These are phyloP conservation scores for Pseudevernia furfuracea DNA, from an alignment of 495 filamentous ascomycete genomes.

Conservation along the genomic window DNA sequence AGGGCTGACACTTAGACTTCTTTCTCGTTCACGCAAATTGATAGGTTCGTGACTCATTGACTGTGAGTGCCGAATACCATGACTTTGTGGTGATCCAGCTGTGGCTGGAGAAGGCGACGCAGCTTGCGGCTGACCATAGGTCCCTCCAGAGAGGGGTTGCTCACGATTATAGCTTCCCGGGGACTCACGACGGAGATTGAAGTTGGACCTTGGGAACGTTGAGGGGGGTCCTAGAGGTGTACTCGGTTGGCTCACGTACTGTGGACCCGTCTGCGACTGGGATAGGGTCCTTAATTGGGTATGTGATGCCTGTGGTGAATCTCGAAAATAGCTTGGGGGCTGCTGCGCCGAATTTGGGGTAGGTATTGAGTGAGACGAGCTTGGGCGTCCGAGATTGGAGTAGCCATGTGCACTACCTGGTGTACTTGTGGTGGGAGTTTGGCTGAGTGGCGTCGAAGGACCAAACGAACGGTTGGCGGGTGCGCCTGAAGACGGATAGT, in stretches of 20 bases:
- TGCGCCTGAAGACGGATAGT: conserved; percentile 30
- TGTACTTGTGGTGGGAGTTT: conserved; percentile 22
- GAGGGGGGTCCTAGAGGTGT: conserved; percentile 44
- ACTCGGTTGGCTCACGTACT: conserved; percentile 39
- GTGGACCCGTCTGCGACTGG: conserved; percentile 34
- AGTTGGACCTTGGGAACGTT: conserved; percentile 25
- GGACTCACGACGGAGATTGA: conserved; percentile 19
- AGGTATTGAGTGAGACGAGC: conserved; percentile 43
- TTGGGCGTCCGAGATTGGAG: conserved; percentile 38
- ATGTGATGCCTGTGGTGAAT: conserved; percentile 37
- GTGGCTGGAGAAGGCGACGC: conserved; percentile 11
- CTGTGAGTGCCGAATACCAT: conserved; percentile 9
- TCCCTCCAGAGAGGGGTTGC: conserved; percentile 35
- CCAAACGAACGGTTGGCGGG: conserved; percentile 32
- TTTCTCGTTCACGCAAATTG: conserved; percentile 32
- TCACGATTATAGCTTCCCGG: conserved; percentile 29
- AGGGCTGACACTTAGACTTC: conserved; percentile 40
- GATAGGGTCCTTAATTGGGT: conserved; percentile 35
- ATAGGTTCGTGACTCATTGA: conserved; percentile 8
- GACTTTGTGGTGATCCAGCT: conserved; percentile 10
- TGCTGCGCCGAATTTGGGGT: conserved; percentile 35
- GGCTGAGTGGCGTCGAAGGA: conserved; percentile 21
- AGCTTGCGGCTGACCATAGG: conserved; percentile 24
- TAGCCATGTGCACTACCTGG: conserved; percentile 26
- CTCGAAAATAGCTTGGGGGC: conserved; percentile 31